Conservation (phyloP, 2,329 filamentous ascomycete genomes). For the Drechslera avenae region DNA sequence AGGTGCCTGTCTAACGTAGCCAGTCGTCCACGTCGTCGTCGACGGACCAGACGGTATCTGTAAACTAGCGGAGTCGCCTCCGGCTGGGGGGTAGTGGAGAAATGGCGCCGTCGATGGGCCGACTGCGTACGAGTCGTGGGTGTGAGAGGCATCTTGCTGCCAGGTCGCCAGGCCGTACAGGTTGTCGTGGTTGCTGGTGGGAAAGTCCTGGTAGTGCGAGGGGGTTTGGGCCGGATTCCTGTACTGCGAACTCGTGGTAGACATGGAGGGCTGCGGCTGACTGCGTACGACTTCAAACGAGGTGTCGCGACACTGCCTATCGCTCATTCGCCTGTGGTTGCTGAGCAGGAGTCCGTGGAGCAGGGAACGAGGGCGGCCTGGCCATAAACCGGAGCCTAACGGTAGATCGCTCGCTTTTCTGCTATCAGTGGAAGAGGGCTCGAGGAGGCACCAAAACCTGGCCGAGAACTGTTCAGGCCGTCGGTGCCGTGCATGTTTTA, state of each 20-base stretch:
- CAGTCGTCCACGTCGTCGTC: slow-evolving; percentile 25
- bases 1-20: slow-evolving; percentile 21
- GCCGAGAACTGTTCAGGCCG: slow-evolving; percentile 22
- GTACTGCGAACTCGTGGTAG: slow-evolving; percentile 39
- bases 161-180: slow-evolving; percentile 35
- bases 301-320: slow-evolving; percentile 21
- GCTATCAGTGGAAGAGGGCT: slow-evolving; percentile 25
- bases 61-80: slow-evolving; percentile 31
- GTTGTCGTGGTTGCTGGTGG: slow-evolving; percentile 28
- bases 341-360: slow-evolving; percentile 21
- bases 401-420: slow-evolving; percentile 23
- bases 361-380: slow-evolving; percentile 26
- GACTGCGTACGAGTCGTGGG: slow-evolving; percentile 28
- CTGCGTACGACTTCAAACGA: slow-evolving; percentile 28
- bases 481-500: slow-evolving; percentile 29
- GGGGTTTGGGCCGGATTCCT: slow-evolving; percentile 31
- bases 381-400: slow-evolving; percentile 26
- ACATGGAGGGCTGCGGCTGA: slow-evolving; percentile 37
- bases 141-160: slow-evolving; percentile 21
- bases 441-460: slow-evolving; percentile 27
- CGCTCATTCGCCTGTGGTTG: slow-evolving; percentile 26
- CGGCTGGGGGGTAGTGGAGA: slow-evolving; percentile 33
- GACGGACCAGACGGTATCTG: slow-evolving; percentile 21
- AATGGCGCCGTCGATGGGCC: slow-evolving; percentile 30
- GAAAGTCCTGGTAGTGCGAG: slow-evolving; percentile 36